phyloP scores from a whole-genome alignment of 2,329 filamentous ascomycete species.

The Aspergillus ruber region DNA sequence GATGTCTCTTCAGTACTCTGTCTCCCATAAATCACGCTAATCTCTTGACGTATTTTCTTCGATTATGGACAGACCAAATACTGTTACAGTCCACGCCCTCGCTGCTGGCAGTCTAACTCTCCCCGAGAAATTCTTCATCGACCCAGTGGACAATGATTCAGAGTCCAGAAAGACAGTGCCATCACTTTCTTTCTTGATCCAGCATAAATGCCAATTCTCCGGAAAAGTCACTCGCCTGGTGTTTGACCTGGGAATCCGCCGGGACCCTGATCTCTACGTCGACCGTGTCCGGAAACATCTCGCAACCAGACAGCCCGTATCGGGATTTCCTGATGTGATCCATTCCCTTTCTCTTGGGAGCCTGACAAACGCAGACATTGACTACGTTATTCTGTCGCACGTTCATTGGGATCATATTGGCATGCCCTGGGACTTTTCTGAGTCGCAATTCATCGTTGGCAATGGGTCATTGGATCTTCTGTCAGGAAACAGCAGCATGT shows the following conservation, averaged over 20 bases:
- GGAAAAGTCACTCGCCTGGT: slow-evolving; percentile 18
- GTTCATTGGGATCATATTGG: slow-evolving; percentile 41
- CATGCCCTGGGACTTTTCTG: slow-evolving; percentile 31
- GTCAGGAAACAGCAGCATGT: neutral
- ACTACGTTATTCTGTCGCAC: slow-evolving; percentile 38
- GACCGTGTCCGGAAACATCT: slow-evolving; percentile 17
- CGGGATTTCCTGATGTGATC: slow-evolving; percentile 18
- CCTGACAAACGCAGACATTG: slow-evolving; percentile 31
- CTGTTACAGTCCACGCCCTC: slow-evolving; percentile 27
- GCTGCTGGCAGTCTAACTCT: slow-evolving; percentile 21
- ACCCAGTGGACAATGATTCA: neutral
- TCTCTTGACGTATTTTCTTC: no score
- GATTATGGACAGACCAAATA: no score
- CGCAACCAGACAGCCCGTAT: slow-evolving; percentile 16
- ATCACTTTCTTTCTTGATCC: slow-evolving; percentile 25
- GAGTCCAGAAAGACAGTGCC: slow-evolving; percentile 18
- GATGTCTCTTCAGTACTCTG: no score
- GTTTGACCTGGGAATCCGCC: slow-evolving; percentile 26
- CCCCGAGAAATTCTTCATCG: slow-evolving; percentile 18
- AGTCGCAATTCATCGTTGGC: slow-evolving; percentile 36
- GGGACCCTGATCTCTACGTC: slow-evolving; percentile 15
- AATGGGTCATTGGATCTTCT: slow-evolving; percentile 15
- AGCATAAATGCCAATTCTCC: slow-evolving; percentile 13
- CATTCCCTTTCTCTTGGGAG: slow-evolving; percentile 31
- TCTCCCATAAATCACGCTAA: no score